phyloP scores from a whole-genome alignment of 805 yeast genomes.

The Spathaspora girioi region DNA sequence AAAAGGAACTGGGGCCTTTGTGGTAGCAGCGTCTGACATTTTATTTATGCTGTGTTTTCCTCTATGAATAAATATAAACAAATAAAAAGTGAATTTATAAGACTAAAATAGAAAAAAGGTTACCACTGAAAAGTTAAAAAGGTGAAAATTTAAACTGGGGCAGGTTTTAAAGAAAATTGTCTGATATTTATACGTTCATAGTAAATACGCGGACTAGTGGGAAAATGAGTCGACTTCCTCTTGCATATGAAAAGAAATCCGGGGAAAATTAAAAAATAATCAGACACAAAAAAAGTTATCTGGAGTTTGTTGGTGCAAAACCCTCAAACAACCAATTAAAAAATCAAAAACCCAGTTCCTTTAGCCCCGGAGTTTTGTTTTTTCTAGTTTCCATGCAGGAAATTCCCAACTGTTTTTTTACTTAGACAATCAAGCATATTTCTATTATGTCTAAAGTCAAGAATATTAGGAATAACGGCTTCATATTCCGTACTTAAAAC shows the following conservation, averaged over 20 bases:
- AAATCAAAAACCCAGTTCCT: background rate
- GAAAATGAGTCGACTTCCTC: background rate
- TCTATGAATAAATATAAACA: constrained; percentile 2
- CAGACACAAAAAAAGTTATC: background rate
- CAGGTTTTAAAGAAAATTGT: background rate
- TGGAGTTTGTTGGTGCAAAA: background rate
- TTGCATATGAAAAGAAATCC: constrained; percentile 2
- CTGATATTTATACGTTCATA: background rate
- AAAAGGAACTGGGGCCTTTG: constrained; percentile 4
- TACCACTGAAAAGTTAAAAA: background rate
- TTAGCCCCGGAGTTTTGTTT: background rate
- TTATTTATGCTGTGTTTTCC: background rate
- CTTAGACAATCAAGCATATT: background rate
- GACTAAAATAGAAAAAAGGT: background rate
- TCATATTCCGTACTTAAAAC: background rate
- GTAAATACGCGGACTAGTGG: background rate
- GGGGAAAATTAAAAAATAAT: background rate
- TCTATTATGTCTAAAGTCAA: too few relatives aligned
- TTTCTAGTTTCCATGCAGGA: background rate
- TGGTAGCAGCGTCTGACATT: constrained; percentile 2
- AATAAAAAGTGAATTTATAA: background rate
- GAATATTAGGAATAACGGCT: background rate
- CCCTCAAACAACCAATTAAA: background rate
- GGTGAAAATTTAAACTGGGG: background rate
- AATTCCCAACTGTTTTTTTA: background rate